Base-by-base conservation (phyloP, 495 filamentous ascomycete genomes). In the Hapsidospora chrysogenum region DNA sequence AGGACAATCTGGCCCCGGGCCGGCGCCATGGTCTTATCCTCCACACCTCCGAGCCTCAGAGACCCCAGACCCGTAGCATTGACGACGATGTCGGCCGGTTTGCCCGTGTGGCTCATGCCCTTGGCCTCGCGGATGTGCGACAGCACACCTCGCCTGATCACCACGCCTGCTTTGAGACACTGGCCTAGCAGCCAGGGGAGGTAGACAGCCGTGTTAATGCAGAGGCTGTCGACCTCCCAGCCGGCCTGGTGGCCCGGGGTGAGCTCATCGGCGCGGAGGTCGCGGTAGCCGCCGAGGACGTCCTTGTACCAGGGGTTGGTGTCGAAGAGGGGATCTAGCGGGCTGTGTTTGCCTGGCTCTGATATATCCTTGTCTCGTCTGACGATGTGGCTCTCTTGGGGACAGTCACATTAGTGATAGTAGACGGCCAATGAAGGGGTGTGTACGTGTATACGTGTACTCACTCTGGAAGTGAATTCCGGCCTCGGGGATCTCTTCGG, bases 201-300 rank as follows among this genome's bases (percentile, higher is more conserved):
- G 59, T 94, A 94, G 37, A 94, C 44, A 31, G 80, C 73, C 1
- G 78, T 78, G 59, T 96, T 95, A 49, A 96, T 86, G 56, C 85
- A 95, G 17, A 92, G 77, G 0, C 80, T 86, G 2, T 67, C 81
- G 50, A 85, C 94, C 26, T 60, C 57, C 21, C 69, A 78, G 8
- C 68, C 85, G 9, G 72, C 77, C 39, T 80, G 72, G 27, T 73
- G 68, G 5, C 68, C 76, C 1, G 52, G 39, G 0, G 72, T 67
- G 7, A 92, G 57, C 28, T 78, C 54, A 0, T 59, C 47, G 38
- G 62, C 45, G 16, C 61, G 46, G 0, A 92, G 43, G 30, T 67
- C 53, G 37, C 65, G 62, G 54, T 80, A 74, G 47, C 87, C 69
- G 25, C 74, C 75, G 29, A 93, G 73, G 0, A 92, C 48, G 15